Conservation (phyloP, 2,329 filamentous ascomycete species). For the Xylariaceae sp. region DNA sequence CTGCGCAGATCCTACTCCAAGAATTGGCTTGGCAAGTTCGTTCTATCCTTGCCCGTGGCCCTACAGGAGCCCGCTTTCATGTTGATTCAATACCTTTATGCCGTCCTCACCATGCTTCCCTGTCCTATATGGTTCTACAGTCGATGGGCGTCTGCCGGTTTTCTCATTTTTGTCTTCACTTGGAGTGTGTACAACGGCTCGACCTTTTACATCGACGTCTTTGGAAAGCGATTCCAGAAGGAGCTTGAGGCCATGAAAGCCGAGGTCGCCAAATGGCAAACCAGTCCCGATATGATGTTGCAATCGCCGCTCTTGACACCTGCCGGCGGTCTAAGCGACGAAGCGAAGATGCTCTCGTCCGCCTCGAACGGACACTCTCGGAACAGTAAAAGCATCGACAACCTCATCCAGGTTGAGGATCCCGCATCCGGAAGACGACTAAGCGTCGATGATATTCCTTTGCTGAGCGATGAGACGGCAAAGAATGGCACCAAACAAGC, state of each 20-base stretch:
- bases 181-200: constrained; percentile 98
- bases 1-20: constrained; percentile 86
- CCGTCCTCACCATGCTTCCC: constrained; percentile 87
- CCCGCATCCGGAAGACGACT: constrained; percentile 23
- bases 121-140: constrained; percentile 95
- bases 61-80: constrained; percentile 92
- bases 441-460: constrained; percentile 53
- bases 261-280: constrained; percentile 87
- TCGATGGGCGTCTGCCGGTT: constrained; percentile 70
- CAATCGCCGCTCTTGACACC: constrained; percentile 39
- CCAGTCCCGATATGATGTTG: constrained; percentile 47
- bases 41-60: constrained; percentile 68
- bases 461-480: constrained; percentile 47
- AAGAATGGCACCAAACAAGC: constrained; percentile 14
- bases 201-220: constrained; percentile 97
- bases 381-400: constrained; percentile 16
- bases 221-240: constrained; percentile 94
- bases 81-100: constrained; percentile 91
- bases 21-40: constrained; percentile 80
- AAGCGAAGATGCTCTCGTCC: constrained; percentile 16
- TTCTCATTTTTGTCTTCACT: constrained; percentile 77
- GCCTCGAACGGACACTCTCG: constrained; percentile 7
- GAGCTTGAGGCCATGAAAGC: constrained; percentile 85
- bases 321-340: constrained; percentile 21
- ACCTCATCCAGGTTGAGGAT: constrained; percentile 23